Evolutionary conservation across 1,284 basidiomycete genomes (phyloP).

Genomic region (Trichosporon inkin): DNA sequence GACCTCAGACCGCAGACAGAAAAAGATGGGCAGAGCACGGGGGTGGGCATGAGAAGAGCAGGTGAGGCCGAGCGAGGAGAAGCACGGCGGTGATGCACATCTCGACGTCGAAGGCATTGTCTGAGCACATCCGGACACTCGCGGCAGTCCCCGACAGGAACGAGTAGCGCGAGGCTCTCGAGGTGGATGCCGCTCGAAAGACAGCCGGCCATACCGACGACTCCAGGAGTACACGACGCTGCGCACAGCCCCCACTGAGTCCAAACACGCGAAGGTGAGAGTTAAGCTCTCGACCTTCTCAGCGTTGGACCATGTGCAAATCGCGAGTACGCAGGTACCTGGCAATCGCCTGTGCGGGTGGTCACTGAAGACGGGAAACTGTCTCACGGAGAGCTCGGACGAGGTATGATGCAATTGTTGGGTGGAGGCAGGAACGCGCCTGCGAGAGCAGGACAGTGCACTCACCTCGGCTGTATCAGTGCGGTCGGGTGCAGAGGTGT

Average conservation of each 20-base stretch:
- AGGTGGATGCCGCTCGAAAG: not conserved
- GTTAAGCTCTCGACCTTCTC: conserved; percentile 4
- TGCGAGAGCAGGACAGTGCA: not conserved
- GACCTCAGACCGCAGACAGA: not conserved
- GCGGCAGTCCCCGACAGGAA: not conserved
- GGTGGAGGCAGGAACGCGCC: conserved; percentile 8
- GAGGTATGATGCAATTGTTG: conserved; percentile 6
- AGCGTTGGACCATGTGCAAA: not conserved
- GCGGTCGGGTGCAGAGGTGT: not conserved
- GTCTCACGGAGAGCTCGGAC: not conserved
- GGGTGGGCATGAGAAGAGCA: not conserved
- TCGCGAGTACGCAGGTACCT: conserved; percentile 3
- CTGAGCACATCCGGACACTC: not conserved
- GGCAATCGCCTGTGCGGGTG: not conserved
- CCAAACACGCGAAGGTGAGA: conserved; percentile 3
- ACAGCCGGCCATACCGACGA: not conserved
- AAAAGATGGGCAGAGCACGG: not conserved
- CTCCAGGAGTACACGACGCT: not conserved
- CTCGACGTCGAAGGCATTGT: not conserved
- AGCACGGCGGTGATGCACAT: too few relatives aligned
- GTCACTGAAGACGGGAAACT: not conserved
- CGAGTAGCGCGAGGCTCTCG: not conserved
- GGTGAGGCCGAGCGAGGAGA: not conserved
- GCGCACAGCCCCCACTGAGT: not conserved
- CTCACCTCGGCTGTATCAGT: not conserved